phyloP scores from a whole-genome alignment of 495 filamentous ascomycete species.

The Pseudoneurospora amorphoporcata region DNA sequence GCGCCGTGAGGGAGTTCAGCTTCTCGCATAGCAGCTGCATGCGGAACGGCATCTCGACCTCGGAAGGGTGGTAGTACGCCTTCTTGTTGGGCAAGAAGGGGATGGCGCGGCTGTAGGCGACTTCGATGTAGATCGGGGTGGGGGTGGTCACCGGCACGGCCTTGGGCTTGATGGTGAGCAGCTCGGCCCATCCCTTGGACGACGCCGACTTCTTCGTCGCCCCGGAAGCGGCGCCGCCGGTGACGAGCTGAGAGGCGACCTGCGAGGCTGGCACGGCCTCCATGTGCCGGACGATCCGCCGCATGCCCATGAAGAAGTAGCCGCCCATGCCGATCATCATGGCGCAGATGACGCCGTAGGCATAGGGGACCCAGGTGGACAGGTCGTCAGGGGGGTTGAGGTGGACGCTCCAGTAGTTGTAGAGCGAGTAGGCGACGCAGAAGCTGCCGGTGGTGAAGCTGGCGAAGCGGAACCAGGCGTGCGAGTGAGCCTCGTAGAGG shows the following conservation, averaged over 20 bases:
- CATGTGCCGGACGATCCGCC: slow-evolving; percentile 32
- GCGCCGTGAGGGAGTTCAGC: slow-evolving; percentile 2
- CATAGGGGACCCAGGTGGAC: slow-evolving; percentile 30
- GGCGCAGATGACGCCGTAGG: slow-evolving; percentile 34
- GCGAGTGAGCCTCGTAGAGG: slow-evolving; percentile 53
- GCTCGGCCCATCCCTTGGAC: not conserved
- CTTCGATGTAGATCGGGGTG: slow-evolving; percentile 25
- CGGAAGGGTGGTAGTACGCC: slow-evolving; percentile 20
- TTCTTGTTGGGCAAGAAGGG: slow-evolving; percentile 28
- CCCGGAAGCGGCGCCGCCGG: not conserved
- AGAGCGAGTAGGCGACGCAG: slow-evolving; percentile 47
- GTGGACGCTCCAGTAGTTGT: slow-evolving; percentile 40
- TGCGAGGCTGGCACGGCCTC: slow-evolving; percentile 21
- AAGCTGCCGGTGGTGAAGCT: slow-evolving; percentile 45
- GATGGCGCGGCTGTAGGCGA: slow-evolving; percentile 24
- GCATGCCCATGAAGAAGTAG: slow-evolving; percentile 35
- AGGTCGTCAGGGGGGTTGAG: slow-evolving; percentile 34
- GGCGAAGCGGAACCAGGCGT: slow-evolving; percentile 46
- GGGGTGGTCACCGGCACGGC: not conserved
- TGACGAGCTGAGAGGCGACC: not conserved
- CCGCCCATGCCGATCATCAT: slow-evolving; percentile 35
- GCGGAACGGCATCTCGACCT: slow-evolving; percentile 28
- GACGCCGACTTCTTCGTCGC: not conserved
- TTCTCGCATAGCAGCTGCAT: slow-evolving; percentile 17
- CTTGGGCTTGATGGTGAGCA: not conserved